Conservation (phyloP, 352 stramenopile species). For the Globisporangium sylvaticum region DNA sequence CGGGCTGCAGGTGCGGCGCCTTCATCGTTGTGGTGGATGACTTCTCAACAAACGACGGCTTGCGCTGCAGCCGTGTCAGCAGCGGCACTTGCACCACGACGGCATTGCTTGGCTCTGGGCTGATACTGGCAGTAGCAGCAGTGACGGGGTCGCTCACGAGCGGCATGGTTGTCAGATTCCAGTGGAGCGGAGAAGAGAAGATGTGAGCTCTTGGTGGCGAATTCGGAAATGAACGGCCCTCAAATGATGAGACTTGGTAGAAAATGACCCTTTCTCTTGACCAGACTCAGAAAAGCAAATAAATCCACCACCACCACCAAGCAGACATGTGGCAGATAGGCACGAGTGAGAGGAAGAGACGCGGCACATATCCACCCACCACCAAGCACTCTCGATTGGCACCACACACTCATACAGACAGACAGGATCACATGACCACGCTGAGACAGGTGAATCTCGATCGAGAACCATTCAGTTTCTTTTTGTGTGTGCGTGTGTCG, state of each 20-base stretch:
- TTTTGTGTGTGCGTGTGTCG: too few species aligned
- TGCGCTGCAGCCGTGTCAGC: conserved; percentile 5
- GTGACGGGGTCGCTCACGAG: neutral
- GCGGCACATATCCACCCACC: neutral
- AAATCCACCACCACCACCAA: neutral
- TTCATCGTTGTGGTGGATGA: neutral
- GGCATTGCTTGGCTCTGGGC: neutral
- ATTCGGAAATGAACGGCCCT: neutral
- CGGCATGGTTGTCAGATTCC: neutral
- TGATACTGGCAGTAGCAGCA: neutral
- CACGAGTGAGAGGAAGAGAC: neutral
- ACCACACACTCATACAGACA: neutral
- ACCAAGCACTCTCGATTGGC: neutral
- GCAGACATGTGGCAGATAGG: neutral
- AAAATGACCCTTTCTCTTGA: neutral
- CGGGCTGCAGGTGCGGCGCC: neutral
- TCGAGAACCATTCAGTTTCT: neutral
- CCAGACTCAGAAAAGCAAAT: neutral
- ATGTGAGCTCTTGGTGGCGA: neutral
- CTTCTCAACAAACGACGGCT: conserved; percentile 7
- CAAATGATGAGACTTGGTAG: too few species aligned
- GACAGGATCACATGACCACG: neutral
- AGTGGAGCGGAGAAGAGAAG: neutral
- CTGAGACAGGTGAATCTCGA: neutral
- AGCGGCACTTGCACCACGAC: neutral